Percentiles rank a stretch among this genome's conserved stretches.
phyloP scores from a whole-genome alignment of 192 early-diverging fungal species.

The Funneliformis mosseae region DNA sequence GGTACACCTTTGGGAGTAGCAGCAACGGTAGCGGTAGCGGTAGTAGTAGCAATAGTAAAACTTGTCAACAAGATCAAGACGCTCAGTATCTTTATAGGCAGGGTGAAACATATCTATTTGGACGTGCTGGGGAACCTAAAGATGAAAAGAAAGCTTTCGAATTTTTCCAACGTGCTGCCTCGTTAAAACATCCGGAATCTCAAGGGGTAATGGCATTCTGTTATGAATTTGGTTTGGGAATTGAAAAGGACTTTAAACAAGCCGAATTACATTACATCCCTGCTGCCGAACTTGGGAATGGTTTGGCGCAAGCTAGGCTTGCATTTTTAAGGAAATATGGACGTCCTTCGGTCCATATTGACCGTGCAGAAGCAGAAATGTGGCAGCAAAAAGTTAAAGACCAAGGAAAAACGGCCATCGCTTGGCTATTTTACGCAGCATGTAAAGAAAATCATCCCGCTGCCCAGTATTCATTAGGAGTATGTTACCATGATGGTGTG shows the following conservation, averaged over 20 bases:
- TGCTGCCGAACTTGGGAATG: conserved; percentile 64
- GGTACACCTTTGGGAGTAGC: conserved; percentile 32
- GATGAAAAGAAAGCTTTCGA: conserved; percentile 54
- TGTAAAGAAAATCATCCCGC: conserved; percentile 55
- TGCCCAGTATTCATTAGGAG: conserved; percentile 72
- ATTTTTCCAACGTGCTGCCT: conserved; percentile 55
- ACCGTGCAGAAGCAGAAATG: conserved; percentile 77
- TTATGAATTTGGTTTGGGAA: conserved; percentile 83
- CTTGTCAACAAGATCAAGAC: conserved; percentile 29
- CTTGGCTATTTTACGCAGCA: conserved; percentile 69
- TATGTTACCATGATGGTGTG: conserved; percentile 80
- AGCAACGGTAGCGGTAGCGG: conserved; percentile 25
- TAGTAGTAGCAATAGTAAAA: not conserved
- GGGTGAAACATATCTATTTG: conserved; percentile 54
- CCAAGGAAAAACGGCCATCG: conserved; percentile 55
- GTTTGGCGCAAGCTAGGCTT: conserved; percentile 68
- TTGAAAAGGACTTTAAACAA: conserved; percentile 57
- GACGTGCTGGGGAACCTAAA: conserved; percentile 42
- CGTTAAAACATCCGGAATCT: conserved; percentile 46
- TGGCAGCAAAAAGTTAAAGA: conserved; percentile 68
- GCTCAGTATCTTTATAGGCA: conserved; percentile 39
- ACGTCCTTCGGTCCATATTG: conserved; percentile 74
- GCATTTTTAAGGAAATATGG: conserved; percentile 82
- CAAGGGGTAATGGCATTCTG: conserved; percentile 77
- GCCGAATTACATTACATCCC: conserved; percentile 69